Base-by-base conservation (phyloP, 1,284 basidiomycete species). In the Ganoderma boninense region DNA sequence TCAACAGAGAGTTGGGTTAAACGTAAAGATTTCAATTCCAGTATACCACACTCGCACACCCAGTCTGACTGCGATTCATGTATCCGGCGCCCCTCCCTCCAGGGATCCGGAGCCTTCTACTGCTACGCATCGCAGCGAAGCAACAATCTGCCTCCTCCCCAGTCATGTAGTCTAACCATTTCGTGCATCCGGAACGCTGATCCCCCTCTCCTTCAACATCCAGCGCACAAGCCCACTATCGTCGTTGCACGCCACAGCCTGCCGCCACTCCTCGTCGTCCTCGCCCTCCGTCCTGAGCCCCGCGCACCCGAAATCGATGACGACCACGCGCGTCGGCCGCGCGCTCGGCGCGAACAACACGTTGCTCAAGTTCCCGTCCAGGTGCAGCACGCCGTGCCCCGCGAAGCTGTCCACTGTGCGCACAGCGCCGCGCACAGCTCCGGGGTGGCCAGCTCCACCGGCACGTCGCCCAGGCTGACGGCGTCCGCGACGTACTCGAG, bases 401-500 rank as follows among this genome's bases (percentile, higher is more conserved):
- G n/a, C n/a, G n/a, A n/a, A n/a, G n/a, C n/a, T n/a, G n/a, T n/a
- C n/a, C n/a, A n/a, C n/a, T n/a, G 8, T 52, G n/a, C 43, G 65
- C 52, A 70, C 5, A 70, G 69, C 2, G 65, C 23, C 35, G 54
- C 40, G 1, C 64, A 65, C 42, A 63, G 13, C 56, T 43, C 52
- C 1, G 18, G 23, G 14, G 62, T 35, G 46, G 65, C 46, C 62
- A 32, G 26, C 2, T 54, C 67, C 13, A 8, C 26, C 13, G 64
- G 26, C 13, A 68, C 29, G 29, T 65, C 61, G 20, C 26, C 6
- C 32, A 71, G 65, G 26, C 23, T 49, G 56, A 69, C n/a, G n/a
- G n/a, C n/a, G n/a, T 71, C 70, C 4, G 60, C 57, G 56, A 71
- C 62, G 65, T 67, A 67, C 46, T 71, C 70, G 2, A 69, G 14